Base-by-base conservation (phyloP, 768 basidiomycete species). In the Trametes meyenii region DNA sequence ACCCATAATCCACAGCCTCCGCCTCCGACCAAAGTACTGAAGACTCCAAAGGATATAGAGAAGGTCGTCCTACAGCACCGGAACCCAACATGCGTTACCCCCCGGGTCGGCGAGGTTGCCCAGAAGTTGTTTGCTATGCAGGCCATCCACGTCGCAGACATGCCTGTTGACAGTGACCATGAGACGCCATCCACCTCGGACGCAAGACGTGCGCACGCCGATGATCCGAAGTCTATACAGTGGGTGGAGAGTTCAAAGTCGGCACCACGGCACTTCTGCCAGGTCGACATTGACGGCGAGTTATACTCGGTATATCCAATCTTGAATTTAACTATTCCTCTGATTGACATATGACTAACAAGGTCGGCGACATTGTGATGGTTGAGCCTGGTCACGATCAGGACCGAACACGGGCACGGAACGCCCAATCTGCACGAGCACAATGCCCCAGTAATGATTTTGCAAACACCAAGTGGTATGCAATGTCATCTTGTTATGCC, bases 361-460 rank as follows among this genome's bases (percentile, higher is more conserved):
- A 90, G 89, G 73, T 79, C 44, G 87, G 87, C 12, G 86, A 90
- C 61, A 70, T 80, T 50, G 82, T 89, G 0, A 83, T 88, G 78
- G 84, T 89, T 2, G 77, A 80, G 62, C 83, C 83, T 12, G 88
- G 87, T 1, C 63, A 75, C 35, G 85, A 86, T 56, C 73, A 74
- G 36, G 73, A 84, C 58, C 70, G 57, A 59, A 69, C 63, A 33
- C 74, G 83, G 7, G 77, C 77, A 17, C 73, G 73, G 50, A 79
- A 77, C 66, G 80, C 82, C 14, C 44, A 65, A 10, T 69, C 74
- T 14, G 71, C 74, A 38, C 74, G 72, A 16, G 76, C 84, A 2
- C 77, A 78, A 50, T 85, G 85, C 7, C 63, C 71, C 0, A 24
- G 36, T 1, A 90, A 90, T 62, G 70, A 72, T 3, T 79, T 85